Evolutionary conservation across 306 rosid species (phyloP), one percentile per base, ranked within the genome.

Genomic region (Aeschynomene evenia): DNA sequence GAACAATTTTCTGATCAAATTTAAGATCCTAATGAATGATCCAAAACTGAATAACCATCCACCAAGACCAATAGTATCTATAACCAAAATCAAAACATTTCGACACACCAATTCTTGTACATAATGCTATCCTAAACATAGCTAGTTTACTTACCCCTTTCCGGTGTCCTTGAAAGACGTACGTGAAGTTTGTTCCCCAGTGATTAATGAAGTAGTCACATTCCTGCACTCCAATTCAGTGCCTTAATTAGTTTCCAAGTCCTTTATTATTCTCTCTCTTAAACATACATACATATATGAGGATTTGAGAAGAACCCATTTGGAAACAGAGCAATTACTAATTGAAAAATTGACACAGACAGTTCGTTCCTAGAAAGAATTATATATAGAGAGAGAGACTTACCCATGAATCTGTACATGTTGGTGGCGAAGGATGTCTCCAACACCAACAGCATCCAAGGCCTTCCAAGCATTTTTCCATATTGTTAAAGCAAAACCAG

Each of bases 381-480:
- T 33, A 33, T 1, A 34, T 34, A 0, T 6, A 28, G 42, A 5
- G 11, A 13, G 66, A 7, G 1, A 1, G 11, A 45, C 23, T 62
- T 80, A 88, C 95, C 95, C 84, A 21, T 24, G 2, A 60, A 92
- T 73, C 9, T 8, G 78, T 0, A 43, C 19, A 48, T 89, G 95
- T 45, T 78, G 75, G 8, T 20, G 76, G 34, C 96, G 86, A 9
- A 92, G 92, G 45, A 75, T 39, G 53, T 73, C 70, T 21, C 82
- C 91, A 46, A 84, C 23, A 51, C 88, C 96, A 59, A 88, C 45
- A 26, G 86, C 93, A 53, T 92, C 91, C 63, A 92, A 83, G 6
- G 91, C 98, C 63, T 70, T 88, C 96, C 96, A 92, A 48, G 81
- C 96, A 80, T 92, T 90, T 2, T 74, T 62, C 93, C 91, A 92